Percentiles rank a stretch among this genome's conserved stretches.
These are phyloP conservation scores for Parafenestella ontariensis DNA, from an alignment of 2,329 filamentous ascomycete species.

Conservation along the genomic window DNA sequence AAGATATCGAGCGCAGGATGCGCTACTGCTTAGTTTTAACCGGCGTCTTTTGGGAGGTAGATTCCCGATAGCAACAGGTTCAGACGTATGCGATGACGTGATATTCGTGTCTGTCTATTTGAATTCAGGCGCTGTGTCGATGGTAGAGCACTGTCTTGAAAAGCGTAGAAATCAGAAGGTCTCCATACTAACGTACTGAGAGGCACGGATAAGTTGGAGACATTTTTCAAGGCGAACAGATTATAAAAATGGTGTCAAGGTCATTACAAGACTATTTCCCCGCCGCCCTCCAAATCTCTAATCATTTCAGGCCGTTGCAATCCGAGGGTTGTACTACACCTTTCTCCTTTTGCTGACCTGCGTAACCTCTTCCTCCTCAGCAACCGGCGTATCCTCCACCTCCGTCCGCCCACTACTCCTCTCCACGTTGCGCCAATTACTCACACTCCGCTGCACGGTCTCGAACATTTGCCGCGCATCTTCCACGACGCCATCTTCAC, in stretches of 20 bases:
- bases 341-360: conserved; percentile 39
- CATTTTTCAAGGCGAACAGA: no score
- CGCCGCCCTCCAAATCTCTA: neutral
- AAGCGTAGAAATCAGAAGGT: no score
- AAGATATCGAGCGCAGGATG: no score
- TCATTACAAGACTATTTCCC: conserved; percentile 1
- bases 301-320: neutral
- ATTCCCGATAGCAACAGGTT: no score
- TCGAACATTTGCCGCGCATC: conserved; percentile 90
- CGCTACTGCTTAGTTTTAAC: no score
- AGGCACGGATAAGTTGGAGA: no score
- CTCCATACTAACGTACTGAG: no score
- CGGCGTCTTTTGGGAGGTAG: no score
- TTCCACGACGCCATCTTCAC: conserved; percentile 87
- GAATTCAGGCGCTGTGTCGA: no score
- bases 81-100: no score
- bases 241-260: conserved; percentile 4
- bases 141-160: no score
- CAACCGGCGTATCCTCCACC: conserved; percentile 40
- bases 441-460: conserved; percentile 81
- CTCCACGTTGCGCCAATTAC: conserved; percentile 77
- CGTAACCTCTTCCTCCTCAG: conserved; percentile 33
- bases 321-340: conserved; percentile 24
- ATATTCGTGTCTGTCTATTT: no score
- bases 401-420: conserved; percentile 35